phyloP scores from a whole-genome alignment of 2,329 filamentous ascomycete genomes.

The Pseudocercospora pini-densiflorae region DNA sequence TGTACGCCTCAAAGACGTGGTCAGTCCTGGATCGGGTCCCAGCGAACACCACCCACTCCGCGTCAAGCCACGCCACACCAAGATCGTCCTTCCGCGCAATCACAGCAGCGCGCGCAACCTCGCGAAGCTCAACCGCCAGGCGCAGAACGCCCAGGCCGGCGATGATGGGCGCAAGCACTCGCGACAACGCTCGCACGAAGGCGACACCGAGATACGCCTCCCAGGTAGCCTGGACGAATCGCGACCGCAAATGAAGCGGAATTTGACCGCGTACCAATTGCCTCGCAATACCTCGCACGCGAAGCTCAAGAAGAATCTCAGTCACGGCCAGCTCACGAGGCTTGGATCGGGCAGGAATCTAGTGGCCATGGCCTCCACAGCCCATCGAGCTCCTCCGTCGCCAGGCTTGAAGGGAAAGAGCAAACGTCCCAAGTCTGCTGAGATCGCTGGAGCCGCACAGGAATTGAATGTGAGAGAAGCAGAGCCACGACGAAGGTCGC shows the following conservation, averaged over 20 bases:
- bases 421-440: slow-evolving; percentile 39
- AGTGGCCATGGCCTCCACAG: slow-evolving; percentile 27
- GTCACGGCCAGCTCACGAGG: slow-evolving; percentile 51
- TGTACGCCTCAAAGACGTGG: slow-evolving; percentile 19
- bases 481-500: slow-evolving; percentile 22
- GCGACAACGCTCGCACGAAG: slow-evolving; percentile 37
- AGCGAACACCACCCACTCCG: slow-evolving; percentile 32
- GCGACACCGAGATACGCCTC: slow-evolving; percentile 41
- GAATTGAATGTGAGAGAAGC: slow-evolving; percentile 36
- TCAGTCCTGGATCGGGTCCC: slow-evolving; percentile 34
- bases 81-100: slow-evolving; percentile 39
- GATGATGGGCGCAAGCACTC: slow-evolving; percentile 33
- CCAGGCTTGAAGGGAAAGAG: slow-evolving; percentile 37
- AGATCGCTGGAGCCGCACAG: slow-evolving; percentile 33
- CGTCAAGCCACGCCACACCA: slow-evolving; percentile 33
- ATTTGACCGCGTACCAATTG: slow-evolving; percentile 38
- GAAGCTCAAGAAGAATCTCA: slow-evolving; percentile 46
- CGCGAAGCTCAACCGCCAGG: slow-evolving; percentile 33
- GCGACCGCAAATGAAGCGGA: slow-evolving; percentile 36
- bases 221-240: slow-evolving; percentile 40
- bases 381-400: slow-evolving; percentile 32
- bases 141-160: slow-evolving; percentile 23
- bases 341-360: slow-evolving; percentile 46
- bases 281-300: slow-evolving; percentile 36
- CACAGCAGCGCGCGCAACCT: slow-evolving; percentile 41